Conservation (phyloP, 257 asterid species). For the Penstemon barbatus region DNA sequence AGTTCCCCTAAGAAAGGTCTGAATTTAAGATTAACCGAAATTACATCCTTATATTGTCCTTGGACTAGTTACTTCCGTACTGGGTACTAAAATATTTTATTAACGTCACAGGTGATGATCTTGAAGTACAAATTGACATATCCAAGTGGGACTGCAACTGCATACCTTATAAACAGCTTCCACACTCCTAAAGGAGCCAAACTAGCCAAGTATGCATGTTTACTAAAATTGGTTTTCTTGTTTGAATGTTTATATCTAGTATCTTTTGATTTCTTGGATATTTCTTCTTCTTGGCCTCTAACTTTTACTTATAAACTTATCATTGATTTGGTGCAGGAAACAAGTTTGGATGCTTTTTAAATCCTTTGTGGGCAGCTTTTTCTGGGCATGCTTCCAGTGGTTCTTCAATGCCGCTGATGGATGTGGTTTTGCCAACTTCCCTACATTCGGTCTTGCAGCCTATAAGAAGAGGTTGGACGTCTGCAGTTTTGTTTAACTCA, state of each 20-base stretch:
- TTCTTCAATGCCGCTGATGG: conserved; percentile 55
- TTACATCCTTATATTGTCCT: background rate
- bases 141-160: conserved; percentile 95
- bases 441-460: conserved; percentile 77
- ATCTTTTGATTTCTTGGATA: background rate
- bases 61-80: background rate
- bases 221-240: no score
- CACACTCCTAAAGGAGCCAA: conserved; percentile 85
- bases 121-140: conserved; percentile 71
- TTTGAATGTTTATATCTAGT: background rate
- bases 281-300: no score
- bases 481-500: background rate
- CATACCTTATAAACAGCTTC: conserved; percentile 76
- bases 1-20: conserved; percentile 70
- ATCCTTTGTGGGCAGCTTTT: conserved; percentile 54
- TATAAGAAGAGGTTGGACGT: conserved; percentile 34
- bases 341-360: conserved; percentile 67
- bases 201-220: conserved; percentile 54
- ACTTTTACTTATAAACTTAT: background rate
- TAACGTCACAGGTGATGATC: conserved; percentile 58
- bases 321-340: conserved; percentile 36
- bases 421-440: conserved; percentile 74
- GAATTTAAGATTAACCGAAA: background rate
- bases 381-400: conserved; percentile 70
- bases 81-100: background rate